Evolutionary conservation across 176 grass and related monocot species (phyloP).

Genomic region (Urochloa ruziziensis): DNA sequence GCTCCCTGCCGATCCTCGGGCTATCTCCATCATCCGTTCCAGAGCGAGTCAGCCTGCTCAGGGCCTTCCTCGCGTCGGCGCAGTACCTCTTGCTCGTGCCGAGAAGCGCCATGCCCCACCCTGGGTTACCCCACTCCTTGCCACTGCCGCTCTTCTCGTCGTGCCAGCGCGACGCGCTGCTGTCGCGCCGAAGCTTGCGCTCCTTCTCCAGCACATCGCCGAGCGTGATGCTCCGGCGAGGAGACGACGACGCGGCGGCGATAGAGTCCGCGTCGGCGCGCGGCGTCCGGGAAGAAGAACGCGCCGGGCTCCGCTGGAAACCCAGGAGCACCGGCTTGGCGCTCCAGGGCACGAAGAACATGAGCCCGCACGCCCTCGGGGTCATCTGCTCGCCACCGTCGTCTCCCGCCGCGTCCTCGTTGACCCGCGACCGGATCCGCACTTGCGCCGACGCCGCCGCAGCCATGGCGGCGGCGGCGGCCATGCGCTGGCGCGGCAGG

Average conservation of each 20-base stretch:
- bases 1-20: slow-evolving; percentile 31
- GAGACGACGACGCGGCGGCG: slow-evolving; percentile 5
- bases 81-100: slow-evolving; percentile 62
- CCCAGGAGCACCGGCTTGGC: slow-evolving; percentile 64
- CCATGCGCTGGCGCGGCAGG: background rate
- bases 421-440: background rate
- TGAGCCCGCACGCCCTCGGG: slow-evolving; percentile 57
- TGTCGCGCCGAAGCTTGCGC: background rate
- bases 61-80: slow-evolving; percentile 40
- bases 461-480: too few species aligned
- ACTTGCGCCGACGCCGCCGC: background rate
- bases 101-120: slow-evolving; percentile 56
- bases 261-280: background rate
- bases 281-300: slow-evolving; percentile 14
- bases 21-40: slow-evolving; percentile 15
- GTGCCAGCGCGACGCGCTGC: slow-evolving; percentile 12
- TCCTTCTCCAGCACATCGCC: slow-evolving; percentile 30
- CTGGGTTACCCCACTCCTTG: slow-evolving; percentile 30
- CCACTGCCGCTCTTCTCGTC: slow-evolving; percentile 36
- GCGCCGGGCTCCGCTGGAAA: slow-evolving; percentile 48
- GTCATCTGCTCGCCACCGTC: slow-evolving; percentile 23
- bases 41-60: slow-evolving; percentile 44
- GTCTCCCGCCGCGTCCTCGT: slow-evolving; percentile 5
- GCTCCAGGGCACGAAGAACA: slow-evolving; percentile 80
- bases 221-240: slow-evolving; percentile 28